Conservation (phyloP, 805 yeast species). For the Candida endomychidarum region DNA sequence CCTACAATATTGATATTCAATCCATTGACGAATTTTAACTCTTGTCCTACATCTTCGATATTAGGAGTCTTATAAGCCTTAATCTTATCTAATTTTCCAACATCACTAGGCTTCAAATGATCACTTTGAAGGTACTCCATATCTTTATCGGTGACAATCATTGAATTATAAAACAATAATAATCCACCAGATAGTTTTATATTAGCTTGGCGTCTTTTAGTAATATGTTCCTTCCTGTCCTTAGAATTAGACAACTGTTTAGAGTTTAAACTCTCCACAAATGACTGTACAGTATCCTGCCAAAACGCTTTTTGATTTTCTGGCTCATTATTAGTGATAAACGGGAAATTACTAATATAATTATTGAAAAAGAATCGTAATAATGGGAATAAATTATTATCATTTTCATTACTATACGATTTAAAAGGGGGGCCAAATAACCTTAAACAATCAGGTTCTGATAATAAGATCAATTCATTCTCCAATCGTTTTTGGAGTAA, state of each 20-base stretch:
- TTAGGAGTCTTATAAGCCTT: constrained; percentile 13
- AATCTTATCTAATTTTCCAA: constrained; percentile 35
- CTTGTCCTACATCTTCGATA: constrained; percentile 3
- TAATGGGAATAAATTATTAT: constrained; percentile 53
- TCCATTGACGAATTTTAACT: constrained; percentile 50
- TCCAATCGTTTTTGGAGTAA: constrained; percentile 61
- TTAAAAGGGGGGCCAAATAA: constrained; percentile 79
- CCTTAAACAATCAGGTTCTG: constrained; percentile 62
- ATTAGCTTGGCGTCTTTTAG: constrained; percentile 61
- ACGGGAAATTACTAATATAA: constrained; percentile 72
- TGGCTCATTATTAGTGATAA: constrained; percentile 50
- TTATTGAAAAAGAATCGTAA: constrained; percentile 62
- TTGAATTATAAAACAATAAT: constrained; percentile 70
- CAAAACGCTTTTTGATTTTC: constrained; percentile 61
- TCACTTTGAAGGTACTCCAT: constrained; percentile 40
- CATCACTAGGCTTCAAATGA: constrained; percentile 37
- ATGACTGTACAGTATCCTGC: constrained; percentile 76
- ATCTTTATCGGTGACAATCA: constrained; percentile 63
- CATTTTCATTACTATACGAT: constrained; percentile 16
- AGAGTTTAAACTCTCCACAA: constrained; percentile 73
- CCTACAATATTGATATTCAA: constrained; percentile 67
- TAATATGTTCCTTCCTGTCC: constrained; percentile 72
- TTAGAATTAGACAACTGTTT: constrained; percentile 70
- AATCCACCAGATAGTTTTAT: constrained; percentile 62
- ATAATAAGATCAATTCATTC: constrained; percentile 59